Evolutionary conservation across 2,329 filamentous ascomycete genomes (phyloP).

Genomic region (Fusarium subglutinans): DNA sequence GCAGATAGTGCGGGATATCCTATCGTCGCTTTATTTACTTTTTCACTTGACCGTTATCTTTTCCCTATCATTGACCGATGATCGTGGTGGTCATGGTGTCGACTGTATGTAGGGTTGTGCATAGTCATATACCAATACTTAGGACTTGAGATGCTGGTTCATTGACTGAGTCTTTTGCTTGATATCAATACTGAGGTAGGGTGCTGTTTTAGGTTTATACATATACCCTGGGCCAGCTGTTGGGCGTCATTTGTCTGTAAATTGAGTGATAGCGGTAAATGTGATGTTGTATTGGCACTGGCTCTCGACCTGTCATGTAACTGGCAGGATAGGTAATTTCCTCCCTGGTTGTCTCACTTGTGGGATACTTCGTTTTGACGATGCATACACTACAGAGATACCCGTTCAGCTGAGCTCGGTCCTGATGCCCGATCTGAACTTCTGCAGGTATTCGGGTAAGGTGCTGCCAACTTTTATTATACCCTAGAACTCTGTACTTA

Average conservation of each 20-base stretch:
- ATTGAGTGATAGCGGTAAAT: background rate
- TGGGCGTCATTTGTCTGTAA: background rate
- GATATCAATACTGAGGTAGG: background rate
- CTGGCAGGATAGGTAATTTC: background rate
- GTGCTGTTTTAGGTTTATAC: background rate
- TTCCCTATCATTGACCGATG: conserved; percentile 32
- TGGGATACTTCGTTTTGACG: background rate
- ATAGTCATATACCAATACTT: conserved; percentile 44
- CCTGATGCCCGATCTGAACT: background rate
- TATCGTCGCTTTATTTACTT: conserved; percentile 46
- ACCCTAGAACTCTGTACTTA: background rate
- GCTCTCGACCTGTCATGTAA: no score
- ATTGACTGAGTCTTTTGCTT: background rate
- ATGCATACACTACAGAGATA: background rate
- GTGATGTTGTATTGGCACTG: background rate
- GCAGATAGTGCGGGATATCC: conserved; percentile 37
- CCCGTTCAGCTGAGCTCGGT: no score
- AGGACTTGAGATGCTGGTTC: conserved; percentile 21
- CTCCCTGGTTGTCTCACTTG: background rate
- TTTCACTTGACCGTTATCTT: conserved; percentile 41
- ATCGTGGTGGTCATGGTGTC: conserved; percentile 33
- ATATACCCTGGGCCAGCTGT: background rate
- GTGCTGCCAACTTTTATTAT: fast-evolving
- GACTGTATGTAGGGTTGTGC: conserved; percentile 46
- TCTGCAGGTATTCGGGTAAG: no score